phyloP scores from a whole-genome alignment of 169 alveolate species.

The Cystoisospora suis region DNA sequence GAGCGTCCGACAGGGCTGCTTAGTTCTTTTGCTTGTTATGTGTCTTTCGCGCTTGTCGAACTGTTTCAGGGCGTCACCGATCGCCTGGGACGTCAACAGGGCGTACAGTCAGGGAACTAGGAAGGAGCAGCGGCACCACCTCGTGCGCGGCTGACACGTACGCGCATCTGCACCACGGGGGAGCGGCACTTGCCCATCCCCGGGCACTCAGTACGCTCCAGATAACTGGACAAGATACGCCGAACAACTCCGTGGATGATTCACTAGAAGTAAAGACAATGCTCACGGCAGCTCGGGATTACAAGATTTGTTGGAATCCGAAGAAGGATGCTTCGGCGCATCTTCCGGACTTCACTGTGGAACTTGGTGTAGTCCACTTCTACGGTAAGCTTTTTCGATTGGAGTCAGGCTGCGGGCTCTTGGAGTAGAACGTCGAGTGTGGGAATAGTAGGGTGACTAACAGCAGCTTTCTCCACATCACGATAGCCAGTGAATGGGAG shows the following conservation, averaged over 20 bases:
- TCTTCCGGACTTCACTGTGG: conserved; percentile 52
- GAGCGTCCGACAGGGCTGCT: too few relatives aligned
- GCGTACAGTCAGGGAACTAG: background rate
- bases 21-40: too few relatives aligned
- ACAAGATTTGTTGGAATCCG: conserved; percentile 55
- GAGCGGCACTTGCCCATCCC: background rate
- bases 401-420: background rate
- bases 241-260: conserved; percentile 9
- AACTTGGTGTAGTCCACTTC: conserved; percentile 33
- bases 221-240: background rate
- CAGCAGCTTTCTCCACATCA: background rate
- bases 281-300: background rate
- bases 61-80: background rate
- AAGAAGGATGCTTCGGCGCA: background rate
- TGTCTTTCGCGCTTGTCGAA: background rate
- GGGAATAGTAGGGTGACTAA: background rate
- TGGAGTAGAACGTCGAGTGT: background rate
- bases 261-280: conserved; percentile 21
- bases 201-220: background rate
- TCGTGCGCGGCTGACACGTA: background rate
- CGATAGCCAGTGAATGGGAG: background rate
- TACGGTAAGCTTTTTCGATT: conserved; percentile 36
- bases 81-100: background rate
- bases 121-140: background rate
- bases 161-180: background rate